Conservation (phyloP, 345 rosid species). For the Garcia nutans region DNA sequence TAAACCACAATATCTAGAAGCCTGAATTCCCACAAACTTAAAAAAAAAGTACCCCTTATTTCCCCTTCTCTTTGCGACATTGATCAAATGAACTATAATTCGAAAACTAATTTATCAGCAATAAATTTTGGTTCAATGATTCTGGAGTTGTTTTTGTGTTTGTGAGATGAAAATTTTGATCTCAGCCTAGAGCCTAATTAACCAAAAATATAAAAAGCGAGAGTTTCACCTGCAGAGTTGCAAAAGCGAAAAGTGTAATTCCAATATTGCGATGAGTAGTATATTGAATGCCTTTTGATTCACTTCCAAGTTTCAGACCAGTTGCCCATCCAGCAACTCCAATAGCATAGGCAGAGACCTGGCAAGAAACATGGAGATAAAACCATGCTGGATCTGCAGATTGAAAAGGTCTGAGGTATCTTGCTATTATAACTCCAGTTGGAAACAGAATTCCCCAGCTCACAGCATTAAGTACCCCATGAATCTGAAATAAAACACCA, state of each 20-base stretch:
- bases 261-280: slow-evolving; percentile 62
- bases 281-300: slow-evolving; percentile 47
- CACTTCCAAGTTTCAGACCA: slow-evolving; percentile 79
- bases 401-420: slow-evolving; percentile 63
- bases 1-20: neutral
- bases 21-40: neutral
- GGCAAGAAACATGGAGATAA: slow-evolving; percentile 71
- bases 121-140: too few relatives aligned
- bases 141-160: too few relatives aligned
- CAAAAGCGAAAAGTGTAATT: slow-evolving; percentile 61
- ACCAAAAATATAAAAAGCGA: too few relatives aligned
- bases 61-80: neutral
- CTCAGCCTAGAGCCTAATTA: too few relatives aligned
- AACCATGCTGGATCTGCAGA: slow-evolving; percentile 92
- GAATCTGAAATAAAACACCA: slow-evolving; percentile 45
- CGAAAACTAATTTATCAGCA: too few relatives aligned
- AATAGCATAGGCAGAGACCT: slow-evolving; percentile 61
- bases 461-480: slow-evolving; percentile 79
- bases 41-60: neutral
- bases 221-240: slow-evolving; percentile 71
- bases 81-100: neutral
- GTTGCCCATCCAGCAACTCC: slow-evolving; percentile 94
- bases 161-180: too few relatives aligned
- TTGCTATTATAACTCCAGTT: slow-evolving; percentile 59
- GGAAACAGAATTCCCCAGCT: slow-evolving; percentile 92